Base-by-base conservation (phyloP, 1,284 basidiomycete genomes). In the Neolentinus lepideus region DNA sequence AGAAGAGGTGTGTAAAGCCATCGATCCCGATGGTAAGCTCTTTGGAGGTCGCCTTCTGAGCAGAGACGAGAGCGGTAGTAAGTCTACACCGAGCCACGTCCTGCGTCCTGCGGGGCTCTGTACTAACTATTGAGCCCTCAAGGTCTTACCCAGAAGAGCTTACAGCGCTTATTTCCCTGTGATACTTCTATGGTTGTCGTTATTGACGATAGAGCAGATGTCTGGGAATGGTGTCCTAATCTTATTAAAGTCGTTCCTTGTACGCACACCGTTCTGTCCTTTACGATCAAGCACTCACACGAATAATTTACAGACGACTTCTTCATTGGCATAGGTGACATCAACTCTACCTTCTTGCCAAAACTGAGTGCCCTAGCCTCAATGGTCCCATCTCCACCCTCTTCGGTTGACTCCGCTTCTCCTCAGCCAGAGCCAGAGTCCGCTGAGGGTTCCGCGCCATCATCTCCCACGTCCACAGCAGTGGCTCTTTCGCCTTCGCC, bases 101-200 rank as follows among this genome's bases (percentile, higher is more conserved):
- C 45, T n/a, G 25, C 26, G 11, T n/a, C 12, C 21, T 24, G 14
- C 4, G 16, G 9, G 21, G 33, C 54, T 24, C 43, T 51, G 16
- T 22, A 26, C 31, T 54, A 54, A 35, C 53, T 35, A 31, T 36
- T 25, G 36, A 29, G 38, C n/a, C 27, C 52, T 12, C 55, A 53
- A 83, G 90, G 91, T 69, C 73, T 95, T 60, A 92, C 92, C 2
- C 88, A 93, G 67, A 99, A 99, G 73, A 94, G 87, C 64, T 73
- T 99, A 22, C 85, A 90, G 64, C 79, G 96, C 25, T 73, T 99
- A 38, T 99, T 99, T 66, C 96, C 96, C 1, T 92, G 90, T 55
- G 96, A 98, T 71, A 94, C 93, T 46, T 94, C 92, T 52, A 99
- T 98, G 96, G 96, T 98, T 1, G 96, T 98, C 59, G 92, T 99